Base-by-base conservation (phyloP, 305 asterid species). In the Fraxinus floribunda region DNA sequence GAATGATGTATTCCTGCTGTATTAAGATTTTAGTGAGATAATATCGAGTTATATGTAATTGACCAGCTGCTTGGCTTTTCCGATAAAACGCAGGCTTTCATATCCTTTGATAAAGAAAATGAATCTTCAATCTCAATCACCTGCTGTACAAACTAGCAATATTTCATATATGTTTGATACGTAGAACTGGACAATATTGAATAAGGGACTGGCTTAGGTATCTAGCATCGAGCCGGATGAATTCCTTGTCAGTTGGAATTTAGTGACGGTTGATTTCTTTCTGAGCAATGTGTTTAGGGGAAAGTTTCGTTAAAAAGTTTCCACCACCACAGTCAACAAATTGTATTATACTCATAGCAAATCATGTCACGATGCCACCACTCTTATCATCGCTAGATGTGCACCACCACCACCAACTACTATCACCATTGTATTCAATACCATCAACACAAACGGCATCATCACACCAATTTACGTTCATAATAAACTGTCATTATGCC, bases 1-100 rank as follows among this genome's bases (percentile, higher is more conserved):
- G 86, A 18, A 64, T 44, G 57, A 9, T 57, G 64, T 77, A 66
- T 2, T 75, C 29, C 81, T 60, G 15, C 46, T 75, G 79, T 57
- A 62, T 52, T 18, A 26, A 77, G 22, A 68, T 82, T 16, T 68
- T n/a, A 44, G 52, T 7, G 41, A 26, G 32, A 76, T 3, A 44
- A 76, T 57, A 49, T 30, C 15, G 7, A 76, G 24, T 29, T 24
- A 57, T 49, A 4, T 76, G 44, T 32, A 55, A 49, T 46, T n/a
- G 60, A 26, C 13, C 36, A 24, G 18, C 74, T 11, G 35, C 13
- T 66, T 11, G 74, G 36, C 74, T 29, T 66, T 11, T 26, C 9
- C 32, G 18, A 3, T 66, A 66, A 10, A 22, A 66, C 29, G 3
- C 4, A 6, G 74, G 35, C n/a, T 66, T 13, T 24, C 18, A 0